Base-by-base conservation (phyloP, 2,329 filamentous ascomycete species). In the Hawksworthiomyces lignivorus region DNA sequence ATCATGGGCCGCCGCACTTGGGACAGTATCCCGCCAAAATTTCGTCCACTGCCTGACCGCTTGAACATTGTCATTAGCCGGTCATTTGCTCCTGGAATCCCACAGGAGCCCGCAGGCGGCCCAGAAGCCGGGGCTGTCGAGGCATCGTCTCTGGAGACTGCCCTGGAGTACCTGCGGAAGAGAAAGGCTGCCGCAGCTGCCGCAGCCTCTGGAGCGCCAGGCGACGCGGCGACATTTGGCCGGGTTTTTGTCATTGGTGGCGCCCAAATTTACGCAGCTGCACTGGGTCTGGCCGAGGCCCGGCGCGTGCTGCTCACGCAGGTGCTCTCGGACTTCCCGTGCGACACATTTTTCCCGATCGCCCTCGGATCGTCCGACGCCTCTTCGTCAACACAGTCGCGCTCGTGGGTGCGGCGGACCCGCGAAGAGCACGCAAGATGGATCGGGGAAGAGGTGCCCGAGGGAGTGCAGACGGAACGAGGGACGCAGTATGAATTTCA, bases 1-100 rank as follows among this genome's bases (percentile, higher is more conserved):
- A 83, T 98, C 52, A 98, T 98, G 92, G 92, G 92, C 46, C 84
- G 92, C 56, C 96, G 94, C 64, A 98, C 92, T 0, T 98, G 90
- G 82, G 87, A 94, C 39, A 87, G 81, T 50, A 90, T 98, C 46
- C 90, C 92, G 3, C 57, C 69, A 7, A 74, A 71, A 39, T 88
- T 92, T 59, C 75, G 88, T 3, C 92, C 92, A 15, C 71, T 98
- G 26, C 81, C 78, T 47, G 83, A 80, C 48, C 72, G 92, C 9
- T 68, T 88, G 38, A 97, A 95, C 61, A 77, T 96, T 30, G 77
- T 97, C 50, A 70, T 98, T 51, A 84, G 80, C 47, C 70, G 82
- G 35, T 68, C 69, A 12, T 61, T 67, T 45, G 41, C 44, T 22
- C 50, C 6, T 15, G 53, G 14, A 1, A 18, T 45, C 27, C 45